phyloP scores from a whole-genome alignment of 352 stramenopile species.

The Phytophthora hibernalis region DNA sequence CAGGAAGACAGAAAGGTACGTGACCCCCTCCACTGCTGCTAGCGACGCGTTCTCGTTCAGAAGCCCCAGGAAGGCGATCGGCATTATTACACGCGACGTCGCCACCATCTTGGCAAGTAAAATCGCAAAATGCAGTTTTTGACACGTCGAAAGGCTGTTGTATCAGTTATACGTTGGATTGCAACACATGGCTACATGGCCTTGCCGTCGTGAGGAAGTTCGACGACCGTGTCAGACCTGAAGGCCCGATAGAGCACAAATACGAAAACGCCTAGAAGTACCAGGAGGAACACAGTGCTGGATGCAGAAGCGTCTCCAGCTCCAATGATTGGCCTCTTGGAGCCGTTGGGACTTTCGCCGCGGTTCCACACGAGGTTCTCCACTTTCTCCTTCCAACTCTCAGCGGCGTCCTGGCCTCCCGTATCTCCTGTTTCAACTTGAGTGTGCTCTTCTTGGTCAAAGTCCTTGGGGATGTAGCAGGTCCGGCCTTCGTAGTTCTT shows the following conservation, averaged over 20 bases:
- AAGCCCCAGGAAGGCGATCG: constrained; percentile 69
- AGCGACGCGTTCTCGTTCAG: constrained; percentile 85
- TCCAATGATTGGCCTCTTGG: constrained; percentile 35
- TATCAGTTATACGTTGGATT: constrained; percentile 30
- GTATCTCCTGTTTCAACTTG: constrained; percentile 36
- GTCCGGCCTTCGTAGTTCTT: constrained; percentile 74
- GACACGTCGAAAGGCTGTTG: constrained; percentile 12
- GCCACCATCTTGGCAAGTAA: constrained; percentile 35
- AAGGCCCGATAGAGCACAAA: constrained; percentile 56
- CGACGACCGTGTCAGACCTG: constrained; percentile 6
- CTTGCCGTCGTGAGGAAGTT: constrained; percentile 41
- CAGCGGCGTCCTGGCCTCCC: constrained; percentile 37
- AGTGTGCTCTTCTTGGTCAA: constrained; percentile 40
- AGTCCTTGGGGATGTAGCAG: constrained; percentile 84
- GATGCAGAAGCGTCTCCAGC: constrained; percentile 37
- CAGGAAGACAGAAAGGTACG: constrained; percentile 69
- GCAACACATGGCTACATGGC: constrained; percentile 35
- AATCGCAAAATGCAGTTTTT: constrained; percentile 7
- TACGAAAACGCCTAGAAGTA: constrained; percentile 54
- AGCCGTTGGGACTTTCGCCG: constrained; percentile 28
- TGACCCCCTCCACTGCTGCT: constrained; percentile 63
- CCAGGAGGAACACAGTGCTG: constrained; percentile 48
- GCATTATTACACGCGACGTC: constrained; percentile 65
- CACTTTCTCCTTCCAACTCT: constrained; percentile 73
- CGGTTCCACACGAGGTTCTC: constrained; percentile 64